phyloP scores from a whole-genome alignment of 768 basidiomycete species.

The Suillus brevipes region DNA sequence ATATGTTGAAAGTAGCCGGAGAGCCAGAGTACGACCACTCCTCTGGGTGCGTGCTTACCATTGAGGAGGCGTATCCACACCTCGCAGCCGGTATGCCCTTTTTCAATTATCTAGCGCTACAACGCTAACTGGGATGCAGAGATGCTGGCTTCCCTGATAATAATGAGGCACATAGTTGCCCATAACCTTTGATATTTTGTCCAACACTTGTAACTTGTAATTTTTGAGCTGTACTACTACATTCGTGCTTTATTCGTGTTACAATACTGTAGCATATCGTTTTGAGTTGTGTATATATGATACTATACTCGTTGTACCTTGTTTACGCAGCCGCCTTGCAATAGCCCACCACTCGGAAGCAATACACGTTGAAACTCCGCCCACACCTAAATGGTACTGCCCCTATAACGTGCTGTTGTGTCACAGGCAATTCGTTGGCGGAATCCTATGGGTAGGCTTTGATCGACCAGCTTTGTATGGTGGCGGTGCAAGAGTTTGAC shows the following conservation, averaged over 20 bases:
- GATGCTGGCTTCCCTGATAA: conserved; percentile 57
- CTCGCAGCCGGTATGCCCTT: conserved; percentile 52
- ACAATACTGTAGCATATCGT: conserved; percentile 5
- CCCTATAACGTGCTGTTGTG: neutral
- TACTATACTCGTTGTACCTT: neutral
- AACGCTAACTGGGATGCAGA: conserved; percentile 39
- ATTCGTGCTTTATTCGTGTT: conserved; percentile 13
- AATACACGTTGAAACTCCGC: neutral
- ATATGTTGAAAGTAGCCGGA: conserved; percentile 53
- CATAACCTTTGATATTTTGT: conserved; percentile 38
- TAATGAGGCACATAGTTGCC: conserved; percentile 62
- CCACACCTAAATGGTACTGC: neutral
- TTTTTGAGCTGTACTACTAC: neutral
- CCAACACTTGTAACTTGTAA: neutral
- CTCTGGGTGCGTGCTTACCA: conserved; percentile 61
- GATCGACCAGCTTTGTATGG: too few relatives aligned
- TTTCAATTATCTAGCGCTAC: conserved; percentile 7
- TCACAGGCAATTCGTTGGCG: neutral
- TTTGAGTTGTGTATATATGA: conserved; percentile 11
- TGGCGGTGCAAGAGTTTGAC: too few relatives aligned
- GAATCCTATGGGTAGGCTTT: neutral
- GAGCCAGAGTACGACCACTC: conserved; percentile 55
- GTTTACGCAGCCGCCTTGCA: neutral
- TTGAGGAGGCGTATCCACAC: conserved; percentile 59
- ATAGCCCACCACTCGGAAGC: too few relatives aligned